Evolutionary conservation across 495 filamentous ascomycete genomes (phyloP), one percentile per base, ranked within the genome.

Genomic region (Xylaria sp.): DNA sequence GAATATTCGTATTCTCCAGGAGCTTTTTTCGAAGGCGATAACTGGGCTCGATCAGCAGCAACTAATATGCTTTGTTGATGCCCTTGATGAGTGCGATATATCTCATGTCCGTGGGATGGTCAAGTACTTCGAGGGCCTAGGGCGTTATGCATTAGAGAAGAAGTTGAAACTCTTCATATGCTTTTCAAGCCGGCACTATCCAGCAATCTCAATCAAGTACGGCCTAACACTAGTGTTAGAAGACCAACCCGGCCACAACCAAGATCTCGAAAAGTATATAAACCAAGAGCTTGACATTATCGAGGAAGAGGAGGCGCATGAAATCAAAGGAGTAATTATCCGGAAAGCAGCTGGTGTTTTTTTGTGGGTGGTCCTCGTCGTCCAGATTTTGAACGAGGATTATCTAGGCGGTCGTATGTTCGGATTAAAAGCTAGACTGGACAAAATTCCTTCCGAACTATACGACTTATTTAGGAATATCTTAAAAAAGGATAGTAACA

Each of bases 311-410:
- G 29, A 75, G 11, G 19, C 43, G 19, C 41, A 78, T 7, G 29
- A 72, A 11, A 43, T 82, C 0, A 55, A 59, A 61, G n/a, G 33
- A 0, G 53, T 76, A 52, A 33, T 85, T 44, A 73, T 81, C 3
- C 6, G 61, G 0, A 84, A 81, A 68, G 73, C 82, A 48, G 53
- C 74, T 21, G 81, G 83, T 5, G 73, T 84, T 26, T 85, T 85
- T 40, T 71, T 84, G 59, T 85, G 82, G 82, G 78, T 82, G 5
- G 73, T 81, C 1, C 61, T 82, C 8, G 79, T 83, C 55, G 77
- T 82, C 5, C 66, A 78, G 7, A 82, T 83, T 41, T 74, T 85
- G 1, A 83, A 81, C 66, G 76, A 72, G 29, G 80, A 83, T 40
- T 74, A 72, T 66, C 44, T 62, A 26, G 55, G 74, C 0, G 81